phyloP scores from a whole-genome alignment of 2,329 filamentous ascomycete genomes.

The Fusarium tjaetaba region DNA sequence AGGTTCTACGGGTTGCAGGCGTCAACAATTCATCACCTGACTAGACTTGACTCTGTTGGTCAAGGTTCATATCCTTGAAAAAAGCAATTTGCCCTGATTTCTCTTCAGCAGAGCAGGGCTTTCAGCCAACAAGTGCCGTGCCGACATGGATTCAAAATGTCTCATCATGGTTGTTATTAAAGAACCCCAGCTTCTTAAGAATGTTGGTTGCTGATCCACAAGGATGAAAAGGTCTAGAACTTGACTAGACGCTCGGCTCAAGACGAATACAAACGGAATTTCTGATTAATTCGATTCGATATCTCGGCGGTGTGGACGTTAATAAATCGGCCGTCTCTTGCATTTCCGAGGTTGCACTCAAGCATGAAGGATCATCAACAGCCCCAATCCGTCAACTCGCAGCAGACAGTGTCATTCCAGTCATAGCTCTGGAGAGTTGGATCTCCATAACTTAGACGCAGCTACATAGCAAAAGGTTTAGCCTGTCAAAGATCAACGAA shows the following conservation, averaged over 20 bases:
- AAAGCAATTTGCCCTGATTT: neutral
- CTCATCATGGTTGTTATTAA: conserved; percentile 8
- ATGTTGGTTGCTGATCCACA: conserved; percentile 13
- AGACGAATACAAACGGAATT: neutral
- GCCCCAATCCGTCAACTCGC: conserved; percentile 10
- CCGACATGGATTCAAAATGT: conserved; percentile 18
- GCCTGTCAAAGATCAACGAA: conserved; percentile 4
- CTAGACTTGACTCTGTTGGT: conserved; percentile 35
- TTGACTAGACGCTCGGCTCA: conserved; percentile 3
- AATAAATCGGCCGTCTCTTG: conserved; percentile 5
- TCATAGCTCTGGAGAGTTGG: neutral
- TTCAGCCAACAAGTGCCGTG: conserved; percentile 28
- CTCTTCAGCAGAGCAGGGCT: neutral
- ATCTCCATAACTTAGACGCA: neutral
- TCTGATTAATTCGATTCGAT: neutral
- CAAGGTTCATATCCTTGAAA: neutral
- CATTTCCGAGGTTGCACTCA: conserved; percentile 18
- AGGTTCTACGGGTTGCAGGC: conserved; percentile 36
- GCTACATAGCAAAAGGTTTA: conserved; percentile 1
- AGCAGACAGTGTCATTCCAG: conserved; percentile 1
- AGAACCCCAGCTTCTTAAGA: conserved; percentile 29
- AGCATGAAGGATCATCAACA: conserved; percentile 3
- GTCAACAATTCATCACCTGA: conserved; percentile 42
- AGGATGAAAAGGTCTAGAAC: conserved; percentile 27
- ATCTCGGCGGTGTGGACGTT: conserved; percentile 16